Conservation (phyloP, 2,329 filamentous ascomycete genomes). For the Xylariomycetidae sp. region DNA sequence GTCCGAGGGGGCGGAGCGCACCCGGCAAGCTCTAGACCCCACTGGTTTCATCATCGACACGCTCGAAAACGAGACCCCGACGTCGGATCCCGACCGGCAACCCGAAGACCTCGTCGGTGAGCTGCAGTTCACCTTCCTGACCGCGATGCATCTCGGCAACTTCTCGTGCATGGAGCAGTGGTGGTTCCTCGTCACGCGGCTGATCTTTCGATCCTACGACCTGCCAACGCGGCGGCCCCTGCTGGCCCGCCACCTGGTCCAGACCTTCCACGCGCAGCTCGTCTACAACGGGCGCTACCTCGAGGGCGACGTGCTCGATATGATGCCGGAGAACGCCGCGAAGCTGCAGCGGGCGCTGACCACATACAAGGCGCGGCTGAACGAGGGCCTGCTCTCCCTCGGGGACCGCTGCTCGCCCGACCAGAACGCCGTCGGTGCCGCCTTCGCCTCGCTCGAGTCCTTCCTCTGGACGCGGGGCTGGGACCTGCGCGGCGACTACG, state of each 20-base stretch:
- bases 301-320: conserved; percentile 38
- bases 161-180: conserved; percentile 58
- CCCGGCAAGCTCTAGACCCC: conserved; percentile 31
- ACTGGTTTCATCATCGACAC: conserved; percentile 41
- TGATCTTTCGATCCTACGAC: conserved; percentile 46
- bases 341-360: conserved; percentile 44
- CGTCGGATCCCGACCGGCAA: conserved; percentile 3
- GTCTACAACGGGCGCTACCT: conserved; percentile 47
- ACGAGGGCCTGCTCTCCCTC: conserved; percentile 38
- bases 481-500: conserved; percentile 49
- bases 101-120: conserved; percentile 51
- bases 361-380: conserved; percentile 50
- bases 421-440: conserved; percentile 39
- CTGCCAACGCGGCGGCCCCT: conserved; percentile 39
- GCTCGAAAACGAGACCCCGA: conserved; percentile 24
- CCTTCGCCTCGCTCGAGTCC: conserved; percentile 45
- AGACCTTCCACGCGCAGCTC: conserved; percentile 50
- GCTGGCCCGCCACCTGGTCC: conserved; percentile 43
- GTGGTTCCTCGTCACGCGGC: conserved; percentile 49
- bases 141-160: conserved; percentile 54
- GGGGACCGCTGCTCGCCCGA: conserved; percentile 31
- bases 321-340: conserved; percentile 24
- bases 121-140: conserved; percentile 55
- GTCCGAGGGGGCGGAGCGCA: conserved; percentile 22
- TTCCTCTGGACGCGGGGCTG: conserved; percentile 47